These are phyloP conservation scores for Fusarium sp. DNA, from an alignment of 2,329 filamentous ascomycete genomes.

Conservation along the genomic window DNA sequence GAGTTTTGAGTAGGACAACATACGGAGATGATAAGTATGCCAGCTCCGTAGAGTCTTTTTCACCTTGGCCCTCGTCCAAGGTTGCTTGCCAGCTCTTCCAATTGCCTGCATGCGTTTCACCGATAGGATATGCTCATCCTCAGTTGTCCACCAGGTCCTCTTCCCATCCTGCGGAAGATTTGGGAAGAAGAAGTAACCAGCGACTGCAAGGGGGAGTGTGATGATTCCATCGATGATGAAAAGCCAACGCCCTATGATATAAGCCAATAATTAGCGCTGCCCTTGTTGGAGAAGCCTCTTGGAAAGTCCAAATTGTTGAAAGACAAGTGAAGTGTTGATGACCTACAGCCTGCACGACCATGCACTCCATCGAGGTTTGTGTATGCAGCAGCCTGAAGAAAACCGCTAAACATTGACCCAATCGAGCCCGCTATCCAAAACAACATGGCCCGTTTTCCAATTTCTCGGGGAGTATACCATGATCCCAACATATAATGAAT, in stretches of 20 bases:
- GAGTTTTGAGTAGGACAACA: not conserved
- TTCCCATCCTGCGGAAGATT: slow-evolving; percentile 32
- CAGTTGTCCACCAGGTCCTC: slow-evolving; percentile 34
- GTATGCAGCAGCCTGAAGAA: slow-evolving; percentile 32
- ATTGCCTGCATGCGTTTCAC: slow-evolving; percentile 26
- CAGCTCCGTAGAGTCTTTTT: slow-evolving; percentile 20
- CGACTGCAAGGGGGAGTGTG: slow-evolving; percentile 25
- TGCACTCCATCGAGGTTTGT: slow-evolving; percentile 27
- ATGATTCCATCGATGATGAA: slow-evolving; percentile 36
- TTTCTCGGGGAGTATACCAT: slow-evolving; percentile 32
- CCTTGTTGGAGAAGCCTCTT: not conserved
- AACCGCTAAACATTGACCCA: slow-evolving; percentile 29
- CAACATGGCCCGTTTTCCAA: slow-evolving; percentile 31
- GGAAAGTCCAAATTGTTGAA: not conserved
- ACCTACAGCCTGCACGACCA: slow-evolving; percentile 31
- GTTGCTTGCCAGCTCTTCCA: slow-evolving; percentile 27
- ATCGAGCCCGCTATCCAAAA: slow-evolving; percentile 30
- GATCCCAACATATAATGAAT: slow-evolving; percentile 34
- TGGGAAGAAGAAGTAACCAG: slow-evolving; percentile 30
- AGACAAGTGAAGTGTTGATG: not conserved
- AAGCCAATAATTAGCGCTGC: not conserved
- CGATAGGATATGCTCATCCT: slow-evolving; percentile 25
- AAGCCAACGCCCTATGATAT: slow-evolving; percentile 27
- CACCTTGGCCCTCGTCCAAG: slow-evolving; percentile 27
- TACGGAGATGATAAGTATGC: slow-evolving; percentile 30